phyloP scores from a whole-genome alignment of 2,329 filamentous ascomycete species.

The Beauveria sp. region DNA sequence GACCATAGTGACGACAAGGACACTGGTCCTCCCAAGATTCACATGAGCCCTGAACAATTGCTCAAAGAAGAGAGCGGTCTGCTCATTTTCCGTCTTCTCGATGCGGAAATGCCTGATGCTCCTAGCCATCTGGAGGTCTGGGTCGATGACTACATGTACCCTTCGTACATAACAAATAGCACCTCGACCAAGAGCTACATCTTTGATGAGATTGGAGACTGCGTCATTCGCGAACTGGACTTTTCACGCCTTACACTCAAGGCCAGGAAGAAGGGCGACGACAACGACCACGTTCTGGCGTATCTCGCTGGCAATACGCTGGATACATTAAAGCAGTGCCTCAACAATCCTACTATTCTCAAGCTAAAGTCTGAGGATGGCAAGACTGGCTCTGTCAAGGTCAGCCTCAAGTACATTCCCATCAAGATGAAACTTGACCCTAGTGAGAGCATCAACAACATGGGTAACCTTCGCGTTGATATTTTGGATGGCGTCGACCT shows the following conservation, averaged over 20 bases:
- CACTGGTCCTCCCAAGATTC: constrained; percentile 62
- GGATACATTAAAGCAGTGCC: constrained; percentile 77
- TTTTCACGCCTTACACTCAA: constrained; percentile 89
- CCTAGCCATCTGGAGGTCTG: constrained; percentile 77
- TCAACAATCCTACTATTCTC: constrained; percentile 85
- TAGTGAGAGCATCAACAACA: constrained; percentile 97
- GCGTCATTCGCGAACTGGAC: constrained; percentile 93
- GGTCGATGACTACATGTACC: constrained; percentile 92
- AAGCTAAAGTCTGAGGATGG: constrained; percentile 74
- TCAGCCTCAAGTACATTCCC: constrained; percentile 91
- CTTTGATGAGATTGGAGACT: constrained; percentile 91
- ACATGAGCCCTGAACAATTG: constrained; percentile 71
- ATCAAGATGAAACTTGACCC: constrained; percentile 91
- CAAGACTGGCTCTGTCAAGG: constrained; percentile 68
- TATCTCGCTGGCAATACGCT: constrained; percentile 79
- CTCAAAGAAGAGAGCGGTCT: constrained; percentile 83
- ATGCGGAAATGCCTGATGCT: constrained; percentile 72
- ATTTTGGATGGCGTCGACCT: constrained; percentile 79
- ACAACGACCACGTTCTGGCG: constrained; percentile 69
- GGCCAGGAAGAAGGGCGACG: constrained; percentile 71
- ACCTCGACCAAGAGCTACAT: constrained; percentile 61
- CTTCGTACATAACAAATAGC: constrained; percentile 75
- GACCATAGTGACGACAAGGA: constrained; percentile 30
- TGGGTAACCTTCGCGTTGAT: constrained; percentile 91
- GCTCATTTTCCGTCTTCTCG: constrained; percentile 88